Evolutionary conservation across 192 early-diverging fungal species (phyloP).

Genomic region (Dissophora globulifera): DNA sequence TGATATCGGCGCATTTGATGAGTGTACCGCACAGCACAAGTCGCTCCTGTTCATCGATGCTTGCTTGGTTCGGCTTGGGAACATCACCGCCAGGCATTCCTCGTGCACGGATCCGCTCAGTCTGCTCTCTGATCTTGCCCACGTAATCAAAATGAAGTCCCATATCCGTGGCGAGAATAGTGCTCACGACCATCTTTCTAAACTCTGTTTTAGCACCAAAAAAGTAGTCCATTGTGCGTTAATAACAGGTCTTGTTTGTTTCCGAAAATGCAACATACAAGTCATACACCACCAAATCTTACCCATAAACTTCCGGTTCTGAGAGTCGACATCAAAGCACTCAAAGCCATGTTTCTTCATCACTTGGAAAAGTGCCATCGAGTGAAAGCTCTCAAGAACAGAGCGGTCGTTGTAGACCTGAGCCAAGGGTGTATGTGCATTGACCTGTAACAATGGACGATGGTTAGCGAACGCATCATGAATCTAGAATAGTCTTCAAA

Average conservation of each 20-base stretch:
- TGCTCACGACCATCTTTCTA: slow-evolving; percentile 73
- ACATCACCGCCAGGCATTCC: slow-evolving; percentile 52
- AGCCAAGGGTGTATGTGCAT: slow-evolving; percentile 83
- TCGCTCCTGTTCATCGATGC: slow-evolving; percentile 66
- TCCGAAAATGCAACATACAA: not conserved
- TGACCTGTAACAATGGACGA: no score
- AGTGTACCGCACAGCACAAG: slow-evolving; percentile 72
- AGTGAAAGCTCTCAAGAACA: slow-evolving; percentile 95
- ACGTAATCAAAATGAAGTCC: slow-evolving; percentile 83
- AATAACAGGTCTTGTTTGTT: no score
- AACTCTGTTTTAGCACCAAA: slow-evolving; percentile 61
- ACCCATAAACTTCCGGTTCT: slow-evolving; percentile 55
- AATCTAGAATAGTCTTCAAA: no score
- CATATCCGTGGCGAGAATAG: slow-evolving; percentile 87
- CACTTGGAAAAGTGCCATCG: slow-evolving; percentile 74
- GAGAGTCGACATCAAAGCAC: slow-evolving; percentile 51
- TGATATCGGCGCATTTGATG: slow-evolving; percentile 87
- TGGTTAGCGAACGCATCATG: no score
- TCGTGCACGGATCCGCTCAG: slow-evolving; percentile 58
- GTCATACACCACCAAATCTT: slow-evolving; percentile 5
- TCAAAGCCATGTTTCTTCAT: slow-evolving; percentile 69
- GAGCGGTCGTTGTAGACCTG: slow-evolving; percentile 93
- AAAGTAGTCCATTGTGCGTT: not conserved
- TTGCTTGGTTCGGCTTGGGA: slow-evolving; percentile 53
- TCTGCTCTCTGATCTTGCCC: slow-evolving; percentile 72